Conservation (phyloP, 495 filamentous ascomycete species). For the Cercophora newfieldiana region DNA sequence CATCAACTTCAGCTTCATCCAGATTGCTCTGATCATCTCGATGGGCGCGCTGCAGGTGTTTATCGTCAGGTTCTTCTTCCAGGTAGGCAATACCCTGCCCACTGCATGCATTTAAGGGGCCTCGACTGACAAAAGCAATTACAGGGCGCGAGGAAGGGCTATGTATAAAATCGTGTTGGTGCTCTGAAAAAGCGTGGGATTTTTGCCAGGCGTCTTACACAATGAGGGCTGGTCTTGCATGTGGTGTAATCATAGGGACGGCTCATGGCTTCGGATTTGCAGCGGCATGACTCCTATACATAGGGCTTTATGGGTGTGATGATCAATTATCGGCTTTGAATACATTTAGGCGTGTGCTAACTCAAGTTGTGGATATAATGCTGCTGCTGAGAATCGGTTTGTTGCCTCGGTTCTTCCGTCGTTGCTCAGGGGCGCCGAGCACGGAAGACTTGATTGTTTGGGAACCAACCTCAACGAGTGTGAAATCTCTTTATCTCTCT, state of each 20-base stretch:
- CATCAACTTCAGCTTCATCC: conserved; percentile 95
- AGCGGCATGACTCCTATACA: conserved; percentile 8
- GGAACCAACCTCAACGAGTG: no score
- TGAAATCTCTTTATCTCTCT: no score
- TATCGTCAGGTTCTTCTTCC: conserved; percentile 98
- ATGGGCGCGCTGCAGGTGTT: conserved; percentile 99
- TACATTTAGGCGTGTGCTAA: background rate
- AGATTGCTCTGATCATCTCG: conserved; percentile 85
- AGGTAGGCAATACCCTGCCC: conserved; percentile 49
- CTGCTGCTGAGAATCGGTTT: background rate
- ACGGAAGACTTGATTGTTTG: no score
- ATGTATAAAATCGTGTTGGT: conserved; percentile 46
- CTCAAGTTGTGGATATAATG: background rate
- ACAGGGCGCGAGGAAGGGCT: conserved; percentile 59
- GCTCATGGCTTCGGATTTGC: conserved; percentile 20
- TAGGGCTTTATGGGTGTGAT: conserved; percentile 16
- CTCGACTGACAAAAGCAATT: conserved; percentile 22
- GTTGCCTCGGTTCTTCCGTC: background rate
- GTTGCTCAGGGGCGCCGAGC: no score
- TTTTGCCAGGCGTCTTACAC: conserved; percentile 29
- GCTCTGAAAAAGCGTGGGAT: conserved; percentile 16
- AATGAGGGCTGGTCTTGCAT: conserved; percentile 27
- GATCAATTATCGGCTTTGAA: conserved; percentile 12
- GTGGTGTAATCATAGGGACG: conserved; percentile 28
- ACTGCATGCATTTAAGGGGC: background rate